These are phyloP conservation scores for Ophiosphaerella narmari DNA, from an alignment of 2,329 filamentous ascomycete genomes.

Conservation along the genomic window DNA sequence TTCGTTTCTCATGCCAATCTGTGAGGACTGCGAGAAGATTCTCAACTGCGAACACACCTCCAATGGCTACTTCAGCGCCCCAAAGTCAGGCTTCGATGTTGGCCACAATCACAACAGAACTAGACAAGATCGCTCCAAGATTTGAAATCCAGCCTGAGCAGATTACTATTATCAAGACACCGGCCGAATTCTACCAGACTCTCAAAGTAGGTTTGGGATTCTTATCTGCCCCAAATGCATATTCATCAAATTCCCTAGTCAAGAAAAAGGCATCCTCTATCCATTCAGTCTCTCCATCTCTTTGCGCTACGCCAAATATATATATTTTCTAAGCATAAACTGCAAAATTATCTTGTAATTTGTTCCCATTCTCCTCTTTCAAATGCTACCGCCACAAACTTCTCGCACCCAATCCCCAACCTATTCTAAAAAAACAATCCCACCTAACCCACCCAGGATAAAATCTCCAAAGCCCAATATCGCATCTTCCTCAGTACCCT, in stretches of 20 bases:
- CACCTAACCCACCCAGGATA: constrained; percentile 50
- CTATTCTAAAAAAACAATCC: background rate
- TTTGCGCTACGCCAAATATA: no score
- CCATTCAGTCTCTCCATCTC: no score
- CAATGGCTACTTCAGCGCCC: constrained; percentile 32
- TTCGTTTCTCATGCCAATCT: constrained; percentile 18
- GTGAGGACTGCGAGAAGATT: constrained; percentile 35
- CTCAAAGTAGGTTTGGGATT: constrained; percentile 68
- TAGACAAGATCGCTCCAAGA: constrained; percentile 88
- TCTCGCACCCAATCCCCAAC: background rate
- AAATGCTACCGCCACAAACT: no score
- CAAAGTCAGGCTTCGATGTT: constrained; percentile 60
- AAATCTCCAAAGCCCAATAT: constrained; percentile 77
- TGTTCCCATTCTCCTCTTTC: no score
- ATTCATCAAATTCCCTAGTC: no score
- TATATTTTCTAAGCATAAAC: no score
- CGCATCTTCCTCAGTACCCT: constrained; percentile 93
- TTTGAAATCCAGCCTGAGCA: constrained; percentile 84
- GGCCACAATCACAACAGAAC: constrained; percentile 68
- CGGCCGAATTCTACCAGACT: constrained; percentile 87
- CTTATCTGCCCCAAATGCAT: no score
- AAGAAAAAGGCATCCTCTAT: no score
- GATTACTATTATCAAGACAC: constrained; percentile 77
- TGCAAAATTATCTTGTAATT: no score
- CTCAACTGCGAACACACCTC: constrained; percentile 37